Conservation (phyloP, 345 rosid species). For the Gossypium turneri region DNA sequence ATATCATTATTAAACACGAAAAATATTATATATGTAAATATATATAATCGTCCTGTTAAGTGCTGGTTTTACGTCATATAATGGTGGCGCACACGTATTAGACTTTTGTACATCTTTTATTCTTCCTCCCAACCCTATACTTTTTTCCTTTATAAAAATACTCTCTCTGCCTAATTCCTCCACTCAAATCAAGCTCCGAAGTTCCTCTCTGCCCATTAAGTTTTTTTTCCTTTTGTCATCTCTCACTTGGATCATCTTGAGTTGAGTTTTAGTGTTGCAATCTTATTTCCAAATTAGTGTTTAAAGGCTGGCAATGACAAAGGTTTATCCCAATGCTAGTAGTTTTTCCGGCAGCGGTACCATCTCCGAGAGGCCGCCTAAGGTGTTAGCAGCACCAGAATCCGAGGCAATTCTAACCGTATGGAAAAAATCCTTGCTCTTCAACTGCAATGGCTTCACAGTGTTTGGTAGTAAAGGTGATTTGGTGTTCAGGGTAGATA, state of each 20-base stretch:
- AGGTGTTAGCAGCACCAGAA: not conserved
- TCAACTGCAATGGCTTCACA: slow-evolving; percentile 92
- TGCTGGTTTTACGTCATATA: not conserved
- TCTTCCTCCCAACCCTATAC: not conserved
- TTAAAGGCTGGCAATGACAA: slow-evolving; percentile 44
- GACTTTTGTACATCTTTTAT: not conserved
- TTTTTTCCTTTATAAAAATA: not conserved
- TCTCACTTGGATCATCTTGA: not conserved
- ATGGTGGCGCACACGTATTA: slow-evolving; percentile 4
- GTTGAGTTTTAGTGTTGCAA: not conserved
- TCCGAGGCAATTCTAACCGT: slow-evolving; percentile 53
- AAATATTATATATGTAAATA: too few species aligned
- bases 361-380: not conserved
- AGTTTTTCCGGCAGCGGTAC: slow-evolving; percentile 7
- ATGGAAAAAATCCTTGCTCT: slow-evolving; percentile 90
- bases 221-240: not conserved
- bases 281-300: not conserved
- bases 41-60: not conserved
- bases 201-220: not conserved
- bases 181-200: not conserved
- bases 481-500: slow-evolving; percentile 79
- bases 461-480: slow-evolving; percentile 75
- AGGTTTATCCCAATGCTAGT: slow-evolving; percentile 59
- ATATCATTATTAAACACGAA: too few species aligned
- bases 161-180: not conserved